These are phyloP conservation scores for Histomonas meleagridis DNA, from an alignment of 208 protist genomes.

Conservation along the genomic window DNA sequence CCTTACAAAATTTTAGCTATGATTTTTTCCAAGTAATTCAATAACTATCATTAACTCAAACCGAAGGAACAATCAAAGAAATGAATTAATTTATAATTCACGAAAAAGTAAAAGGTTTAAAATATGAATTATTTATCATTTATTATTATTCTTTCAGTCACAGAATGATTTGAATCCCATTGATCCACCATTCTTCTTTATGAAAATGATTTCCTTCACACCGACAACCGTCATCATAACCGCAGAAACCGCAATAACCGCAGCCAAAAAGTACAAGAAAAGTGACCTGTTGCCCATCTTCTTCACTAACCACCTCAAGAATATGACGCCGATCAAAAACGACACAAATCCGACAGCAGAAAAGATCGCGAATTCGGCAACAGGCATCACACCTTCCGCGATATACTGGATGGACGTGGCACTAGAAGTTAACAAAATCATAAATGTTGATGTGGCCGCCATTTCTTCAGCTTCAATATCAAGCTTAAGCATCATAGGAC, in stretches of 20 bases:
- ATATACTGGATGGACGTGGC: constrained; percentile 8
- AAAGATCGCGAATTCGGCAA: neutral
- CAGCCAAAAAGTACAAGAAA: neutral
- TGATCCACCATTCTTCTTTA: neutral
- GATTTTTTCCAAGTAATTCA: too few relatives aligned
- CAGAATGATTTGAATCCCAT: constrained; percentile 20
- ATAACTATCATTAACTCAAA: too few relatives aligned
- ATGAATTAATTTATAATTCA: too few relatives aligned
- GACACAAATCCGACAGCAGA: neutral
- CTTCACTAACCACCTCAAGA: neutral
- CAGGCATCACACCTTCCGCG: neutral
- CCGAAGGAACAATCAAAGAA: too few relatives aligned
- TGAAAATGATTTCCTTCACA: neutral
- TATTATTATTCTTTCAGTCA: neutral
- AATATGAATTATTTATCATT: too few relatives aligned
- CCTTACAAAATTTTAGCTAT: too few relatives aligned
- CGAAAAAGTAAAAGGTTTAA: too few relatives aligned
- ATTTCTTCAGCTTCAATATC: constrained; percentile 38
- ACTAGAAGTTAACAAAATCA: neutral
- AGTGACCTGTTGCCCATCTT: neutral
- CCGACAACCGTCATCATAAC: neutral
- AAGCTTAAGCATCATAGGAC: constrained; percentile 37
- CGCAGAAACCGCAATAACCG: neutral
- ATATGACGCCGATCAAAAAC: neutral
- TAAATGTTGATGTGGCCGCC: constrained; percentile 40